Percentiles rank a stretch among this genome's conserved stretches.
phyloP scores from a whole-genome alignment of 2,329 filamentous ascomycete species.

The Trichoderma simmonsii region DNA sequence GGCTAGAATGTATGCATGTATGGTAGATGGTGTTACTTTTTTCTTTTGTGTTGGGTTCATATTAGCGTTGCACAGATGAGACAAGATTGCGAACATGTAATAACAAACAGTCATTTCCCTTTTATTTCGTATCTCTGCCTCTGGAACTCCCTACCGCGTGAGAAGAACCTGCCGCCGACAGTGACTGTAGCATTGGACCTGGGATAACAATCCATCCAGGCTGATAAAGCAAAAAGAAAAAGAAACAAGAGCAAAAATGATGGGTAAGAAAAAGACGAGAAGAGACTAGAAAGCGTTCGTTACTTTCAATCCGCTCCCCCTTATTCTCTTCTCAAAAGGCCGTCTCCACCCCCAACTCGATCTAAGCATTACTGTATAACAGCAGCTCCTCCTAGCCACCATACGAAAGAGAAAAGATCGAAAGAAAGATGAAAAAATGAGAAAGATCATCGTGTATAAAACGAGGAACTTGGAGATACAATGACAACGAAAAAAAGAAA shows the following conservation, averaged over 20 bases:
- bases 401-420: not conserved
- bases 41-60: not conserved
- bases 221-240: not conserved
- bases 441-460: not conserved
- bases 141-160: not conserved
- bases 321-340: not conserved
- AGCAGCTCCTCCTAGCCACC: not conserved
- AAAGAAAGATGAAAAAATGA: not conserved
- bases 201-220: not conserved
- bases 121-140: not conserved
- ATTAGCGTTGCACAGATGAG: not conserved
- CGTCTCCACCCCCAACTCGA: not conserved
- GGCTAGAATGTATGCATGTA: not conserved
- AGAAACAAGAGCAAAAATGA: not conserved
- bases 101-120: constrained; percentile 4
- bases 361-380: not conserved
- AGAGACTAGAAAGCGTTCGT: not conserved
- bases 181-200: not conserved
- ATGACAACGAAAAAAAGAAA: not conserved
- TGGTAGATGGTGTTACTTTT: not conserved
- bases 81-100: not conserved
- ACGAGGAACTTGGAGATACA: not conserved
- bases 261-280: not conserved
- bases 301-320: not conserved
- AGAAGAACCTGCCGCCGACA: not conserved